phyloP scores from a whole-genome alignment of 1,139 yeast species.

The Diutina neorugosa region DNA sequence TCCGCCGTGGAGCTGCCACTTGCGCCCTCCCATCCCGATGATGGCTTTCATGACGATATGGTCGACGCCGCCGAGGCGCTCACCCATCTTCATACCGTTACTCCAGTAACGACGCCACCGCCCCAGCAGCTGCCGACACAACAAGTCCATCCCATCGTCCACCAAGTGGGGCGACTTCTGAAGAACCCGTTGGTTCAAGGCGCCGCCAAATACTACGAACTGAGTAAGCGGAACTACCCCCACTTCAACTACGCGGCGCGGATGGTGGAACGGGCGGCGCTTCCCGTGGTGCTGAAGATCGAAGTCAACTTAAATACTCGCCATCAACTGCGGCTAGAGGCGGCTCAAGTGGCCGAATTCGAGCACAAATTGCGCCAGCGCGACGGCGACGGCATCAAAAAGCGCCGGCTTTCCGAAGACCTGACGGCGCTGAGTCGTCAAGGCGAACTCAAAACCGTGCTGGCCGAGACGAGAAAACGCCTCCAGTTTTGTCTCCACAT shows the following conservation, averaged over 20 bases:
- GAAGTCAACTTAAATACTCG: slow-evolving; percentile 33
- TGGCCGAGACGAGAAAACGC: slow-evolving; percentile 54
- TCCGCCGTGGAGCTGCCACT: background rate
- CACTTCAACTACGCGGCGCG: slow-evolving; percentile 60
- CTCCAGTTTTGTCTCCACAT: slow-evolving; percentile 64
- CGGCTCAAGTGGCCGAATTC: background rate
- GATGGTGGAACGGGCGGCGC: slow-evolving; percentile 50
- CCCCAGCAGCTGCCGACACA: background rate
- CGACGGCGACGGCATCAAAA: background rate
- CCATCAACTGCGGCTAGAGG: slow-evolving; percentile 15
- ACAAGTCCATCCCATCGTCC: slow-evolving; percentile 26
- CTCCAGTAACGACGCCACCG: slow-evolving; percentile 2
- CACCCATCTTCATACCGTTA: slow-evolving; percentile 2
- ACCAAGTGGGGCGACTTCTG: slow-evolving; percentile 31
- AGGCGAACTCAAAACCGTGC: slow-evolving; percentile 5
- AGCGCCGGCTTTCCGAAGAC: slow-evolving; percentile 10
- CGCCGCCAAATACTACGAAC: slow-evolving; percentile 49
- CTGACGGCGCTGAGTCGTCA: slow-evolving; percentile 6
- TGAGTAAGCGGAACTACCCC: slow-evolving; percentile 39
- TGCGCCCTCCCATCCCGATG: background rate
- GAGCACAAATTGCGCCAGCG: background rate
- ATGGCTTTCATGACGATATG: background rate
- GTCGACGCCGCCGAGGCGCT: slow-evolving; percentile 4
- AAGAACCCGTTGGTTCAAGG: slow-evolving; percentile 40
- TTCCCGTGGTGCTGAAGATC: slow-evolving; percentile 41